Evolutionary conservation across 2,329 filamentous ascomycete species (phyloP).

Genomic region (Dactylellina cionopaga): DNA sequence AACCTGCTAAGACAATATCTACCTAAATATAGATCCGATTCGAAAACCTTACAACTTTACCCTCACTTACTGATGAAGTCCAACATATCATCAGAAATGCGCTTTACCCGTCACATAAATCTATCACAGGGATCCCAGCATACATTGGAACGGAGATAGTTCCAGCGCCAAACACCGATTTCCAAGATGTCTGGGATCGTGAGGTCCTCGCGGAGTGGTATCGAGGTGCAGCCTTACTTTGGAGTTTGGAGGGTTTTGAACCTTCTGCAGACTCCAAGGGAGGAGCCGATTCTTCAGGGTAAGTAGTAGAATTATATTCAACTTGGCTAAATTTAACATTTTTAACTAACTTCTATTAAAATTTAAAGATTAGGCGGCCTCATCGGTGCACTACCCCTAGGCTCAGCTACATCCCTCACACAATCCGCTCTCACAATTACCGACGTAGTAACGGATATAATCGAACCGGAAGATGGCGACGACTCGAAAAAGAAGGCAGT

Average conservation of each 20-base stretch:
- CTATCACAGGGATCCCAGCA: background rate
- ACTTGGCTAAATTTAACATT: no score
- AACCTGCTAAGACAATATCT: background rate
- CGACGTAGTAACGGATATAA: conserved; percentile 6
- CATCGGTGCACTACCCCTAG: conserved; percentile 10
- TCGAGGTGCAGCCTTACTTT: conserved; percentile 32
- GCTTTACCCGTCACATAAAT: conserved; percentile 7
- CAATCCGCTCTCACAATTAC: conserved; percentile 18
- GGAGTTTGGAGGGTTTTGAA: conserved; percentile 4
- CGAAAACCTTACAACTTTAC: background rate
- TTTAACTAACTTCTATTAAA: no score
- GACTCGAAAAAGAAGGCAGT: conserved; percentile 14
- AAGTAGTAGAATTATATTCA: background rate
- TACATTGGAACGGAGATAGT: conserved; percentile 22
- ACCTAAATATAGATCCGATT: conserved; percentile 21
- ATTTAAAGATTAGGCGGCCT: background rate
- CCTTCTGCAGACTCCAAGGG: background rate
- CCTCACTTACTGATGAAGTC: background rate
- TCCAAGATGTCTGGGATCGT: conserved; percentile 35
- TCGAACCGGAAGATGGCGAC: conserved; percentile 1
- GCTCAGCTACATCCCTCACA: background rate
- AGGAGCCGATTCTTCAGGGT: background rate
- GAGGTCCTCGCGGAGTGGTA: conserved; percentile 42
- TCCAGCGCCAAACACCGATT: conserved; percentile 11
- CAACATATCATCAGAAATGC: conserved; percentile 17